These are phyloP conservation scores for Sporothrix protearum DNA, from an alignment of 2,329 filamentous ascomycete species.

Conservation along the genomic window DNA sequence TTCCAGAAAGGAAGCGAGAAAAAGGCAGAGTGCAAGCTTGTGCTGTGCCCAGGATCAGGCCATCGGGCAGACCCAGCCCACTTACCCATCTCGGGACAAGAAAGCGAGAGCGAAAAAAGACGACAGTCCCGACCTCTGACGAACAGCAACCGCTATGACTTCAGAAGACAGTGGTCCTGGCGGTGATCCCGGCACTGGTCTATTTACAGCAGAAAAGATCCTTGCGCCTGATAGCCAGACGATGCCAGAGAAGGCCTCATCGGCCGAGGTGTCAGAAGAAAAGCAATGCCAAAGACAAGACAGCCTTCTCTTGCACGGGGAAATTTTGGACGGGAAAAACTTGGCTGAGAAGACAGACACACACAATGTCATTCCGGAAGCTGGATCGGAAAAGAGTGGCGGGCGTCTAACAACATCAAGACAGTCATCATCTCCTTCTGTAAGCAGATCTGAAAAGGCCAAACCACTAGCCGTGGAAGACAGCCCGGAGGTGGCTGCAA, in stretches of 20 bases:
- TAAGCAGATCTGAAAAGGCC: conserved; percentile 14
- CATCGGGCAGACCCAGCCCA: background rate
- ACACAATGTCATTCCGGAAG: background rate
- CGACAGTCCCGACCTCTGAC: background rate
- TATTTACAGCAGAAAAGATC: background rate
- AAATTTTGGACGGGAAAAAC: background rate
- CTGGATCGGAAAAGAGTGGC: background rate
- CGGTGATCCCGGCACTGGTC: background rate
- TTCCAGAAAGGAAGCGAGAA: background rate
- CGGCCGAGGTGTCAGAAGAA: background rate
- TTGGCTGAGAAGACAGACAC: conserved; percentile 2
- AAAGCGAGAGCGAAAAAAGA: background rate
- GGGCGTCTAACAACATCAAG: background rate
- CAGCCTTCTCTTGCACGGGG: background rate
- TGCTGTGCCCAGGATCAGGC: background rate
- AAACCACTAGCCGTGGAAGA: background rate
- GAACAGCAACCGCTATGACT: background rate
- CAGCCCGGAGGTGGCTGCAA: conserved; percentile 27
- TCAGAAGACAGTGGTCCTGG: background rate
- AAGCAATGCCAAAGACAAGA: background rate
- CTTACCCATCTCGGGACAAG: background rate
- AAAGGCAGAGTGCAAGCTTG: background rate
- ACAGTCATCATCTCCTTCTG: background rate
- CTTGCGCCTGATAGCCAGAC: background rate
- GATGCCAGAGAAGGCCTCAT: background rate